Conservation (phyloP, 345 rosid genomes). For the Euphorbia lathyris region DNA sequence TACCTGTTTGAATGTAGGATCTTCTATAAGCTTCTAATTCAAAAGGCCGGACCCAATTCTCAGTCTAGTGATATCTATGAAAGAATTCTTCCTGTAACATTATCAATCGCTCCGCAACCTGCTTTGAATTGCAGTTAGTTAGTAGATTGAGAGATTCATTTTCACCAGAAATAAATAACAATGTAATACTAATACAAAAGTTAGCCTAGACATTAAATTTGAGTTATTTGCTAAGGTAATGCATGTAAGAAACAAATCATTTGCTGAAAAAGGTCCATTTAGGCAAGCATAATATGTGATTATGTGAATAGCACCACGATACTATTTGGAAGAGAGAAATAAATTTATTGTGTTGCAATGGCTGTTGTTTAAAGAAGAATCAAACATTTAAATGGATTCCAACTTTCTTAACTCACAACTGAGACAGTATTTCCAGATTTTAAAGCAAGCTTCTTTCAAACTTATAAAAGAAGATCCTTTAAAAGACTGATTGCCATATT, state of each 20-base stretch:
- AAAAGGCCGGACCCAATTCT: background rate
- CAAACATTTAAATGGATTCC: background rate
- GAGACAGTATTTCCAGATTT: background rate
- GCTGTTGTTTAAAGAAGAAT: background rate
- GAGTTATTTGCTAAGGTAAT: background rate
- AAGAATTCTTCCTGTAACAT: conserved; percentile 41
- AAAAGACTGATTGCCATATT: background rate
- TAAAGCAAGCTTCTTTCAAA: background rate
- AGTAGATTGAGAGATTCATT: background rate
- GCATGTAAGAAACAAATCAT: background rate
- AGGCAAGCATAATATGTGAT: background rate
- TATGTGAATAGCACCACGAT: background rate
- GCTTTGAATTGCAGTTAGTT: conserved; percentile 5
- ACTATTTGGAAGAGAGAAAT: background rate
- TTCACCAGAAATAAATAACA: background rate
- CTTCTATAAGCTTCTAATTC: background rate
- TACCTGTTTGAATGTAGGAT: background rate
- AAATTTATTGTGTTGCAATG: background rate
- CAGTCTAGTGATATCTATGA: conserved; percentile 20
- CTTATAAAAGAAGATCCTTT: background rate
- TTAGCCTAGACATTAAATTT: background rate
- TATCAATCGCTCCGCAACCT: conserved; percentile 59
- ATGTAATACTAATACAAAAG: background rate
- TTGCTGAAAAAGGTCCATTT: background rate
- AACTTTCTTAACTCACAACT: background rate